Evolutionary conservation across 352 stramenopile species (phyloP).

Genomic region (Phytophthora chlamydospora): DNA sequence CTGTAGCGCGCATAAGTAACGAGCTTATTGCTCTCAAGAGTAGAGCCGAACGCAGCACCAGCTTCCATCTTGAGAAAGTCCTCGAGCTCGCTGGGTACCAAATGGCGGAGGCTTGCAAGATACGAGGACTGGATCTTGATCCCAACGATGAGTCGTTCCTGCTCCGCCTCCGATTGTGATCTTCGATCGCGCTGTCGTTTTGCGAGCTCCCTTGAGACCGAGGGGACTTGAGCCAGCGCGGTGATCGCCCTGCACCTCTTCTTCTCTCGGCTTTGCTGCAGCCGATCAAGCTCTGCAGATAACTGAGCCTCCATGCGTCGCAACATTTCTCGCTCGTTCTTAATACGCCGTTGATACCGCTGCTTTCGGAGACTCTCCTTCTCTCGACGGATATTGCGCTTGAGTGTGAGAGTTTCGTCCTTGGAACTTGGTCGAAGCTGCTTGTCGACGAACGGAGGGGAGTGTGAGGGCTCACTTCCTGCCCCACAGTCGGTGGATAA

Average conservation of each 20-base stretch:
- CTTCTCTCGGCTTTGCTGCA: too few species aligned
- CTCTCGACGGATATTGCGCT: neutral
- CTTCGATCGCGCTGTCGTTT: constrained; percentile 3
- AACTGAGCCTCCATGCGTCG: neutral
- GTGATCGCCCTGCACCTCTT: too few species aligned
- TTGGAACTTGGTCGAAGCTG: too few species aligned
- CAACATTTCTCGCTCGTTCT: constrained; percentile 6
- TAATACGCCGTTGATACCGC: constrained; percentile 9
- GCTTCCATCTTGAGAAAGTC: neutral
- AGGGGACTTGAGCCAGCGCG: too few species aligned
- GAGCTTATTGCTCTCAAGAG: constrained; percentile 3
- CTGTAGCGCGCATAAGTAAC: constrained; percentile 4
- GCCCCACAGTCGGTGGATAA: neutral
- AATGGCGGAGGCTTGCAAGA: constrained; percentile 8
- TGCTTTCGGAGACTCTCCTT: constrained; percentile 7
- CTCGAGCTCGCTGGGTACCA: neutral
- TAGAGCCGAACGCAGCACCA: constrained; percentile 1
- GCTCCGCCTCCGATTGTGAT: constrained; percentile 10
- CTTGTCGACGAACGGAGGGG: too few species aligned
- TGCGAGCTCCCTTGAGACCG: neutral
- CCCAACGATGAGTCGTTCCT: constrained; percentile 7
- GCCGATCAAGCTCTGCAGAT: too few species aligned
- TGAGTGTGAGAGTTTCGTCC: neutral
- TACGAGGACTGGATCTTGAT: constrained; percentile 9
- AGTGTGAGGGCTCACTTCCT: neutral